phyloP scores from a whole-genome alignment of 805 yeast genomes.

The Candida dajiaensis region DNA sequence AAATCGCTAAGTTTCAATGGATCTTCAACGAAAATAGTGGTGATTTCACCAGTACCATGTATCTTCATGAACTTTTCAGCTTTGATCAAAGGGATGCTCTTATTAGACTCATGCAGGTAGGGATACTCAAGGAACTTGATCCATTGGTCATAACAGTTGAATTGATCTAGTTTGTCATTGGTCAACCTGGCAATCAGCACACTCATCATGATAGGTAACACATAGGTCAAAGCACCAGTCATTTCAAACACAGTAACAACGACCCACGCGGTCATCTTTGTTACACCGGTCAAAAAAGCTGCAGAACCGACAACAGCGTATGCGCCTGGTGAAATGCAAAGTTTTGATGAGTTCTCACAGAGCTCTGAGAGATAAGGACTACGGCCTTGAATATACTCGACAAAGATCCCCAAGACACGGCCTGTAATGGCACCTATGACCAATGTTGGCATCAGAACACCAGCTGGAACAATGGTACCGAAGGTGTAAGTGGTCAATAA shows the following conservation, averaged over 20 bases:
- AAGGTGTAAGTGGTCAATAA: conserved; percentile 61
- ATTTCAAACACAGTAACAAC: conserved; percentile 79
- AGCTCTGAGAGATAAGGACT: conserved; percentile 30
- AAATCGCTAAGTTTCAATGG: conserved; percentile 23
- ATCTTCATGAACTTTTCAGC: conserved; percentile 33
- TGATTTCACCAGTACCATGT: conserved; percentile 21
- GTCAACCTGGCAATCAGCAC: conserved; percentile 70
- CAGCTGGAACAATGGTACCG: conserved; percentile 66
- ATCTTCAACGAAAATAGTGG: conserved; percentile 28
- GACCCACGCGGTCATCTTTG: conserved; percentile 72
- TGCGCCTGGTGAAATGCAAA: conserved; percentile 77
- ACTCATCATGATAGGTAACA: conserved; percentile 79
- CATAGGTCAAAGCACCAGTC: conserved; percentile 81
- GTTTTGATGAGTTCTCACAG: conserved; percentile 37
- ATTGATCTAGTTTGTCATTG: conserved; percentile 54
- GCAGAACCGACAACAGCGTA: conserved; percentile 90
- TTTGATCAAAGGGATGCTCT: conserved; percentile 32
- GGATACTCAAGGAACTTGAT: conserved; percentile 35
- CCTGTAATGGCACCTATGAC: conserved; percentile 60
- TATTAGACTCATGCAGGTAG: conserved; percentile 35
- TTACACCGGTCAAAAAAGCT: conserved; percentile 72
- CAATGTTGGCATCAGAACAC: conserved; percentile 57
- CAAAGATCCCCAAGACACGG: conserved; percentile 45
- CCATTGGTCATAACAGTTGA: conserved; percentile 64
- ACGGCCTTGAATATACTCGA: conserved; percentile 40